Conservation (phyloP, 2,329 filamentous ascomycete genomes). For the Botrytis byssoidea region DNA sequence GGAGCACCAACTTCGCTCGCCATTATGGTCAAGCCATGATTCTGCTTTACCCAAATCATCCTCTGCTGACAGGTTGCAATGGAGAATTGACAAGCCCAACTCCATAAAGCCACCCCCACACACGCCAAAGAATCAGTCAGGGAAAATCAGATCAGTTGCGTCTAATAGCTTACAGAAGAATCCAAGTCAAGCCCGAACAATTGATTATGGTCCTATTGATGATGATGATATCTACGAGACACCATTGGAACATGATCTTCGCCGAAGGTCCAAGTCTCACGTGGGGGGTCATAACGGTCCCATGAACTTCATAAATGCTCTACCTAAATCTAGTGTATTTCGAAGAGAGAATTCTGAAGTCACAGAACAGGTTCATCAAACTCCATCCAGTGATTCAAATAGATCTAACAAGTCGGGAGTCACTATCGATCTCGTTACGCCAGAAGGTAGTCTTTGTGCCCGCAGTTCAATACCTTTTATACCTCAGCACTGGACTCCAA, state of each 20-base stretch:
- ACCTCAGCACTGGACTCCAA: neutral
- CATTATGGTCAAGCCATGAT: neutral
- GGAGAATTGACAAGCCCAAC: neutral
- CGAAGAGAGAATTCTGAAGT: neutral
- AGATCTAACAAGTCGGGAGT: neutral
- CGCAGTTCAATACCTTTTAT: neutral
- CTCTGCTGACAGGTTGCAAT: neutral
- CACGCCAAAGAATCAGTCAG: slow-evolving; percentile 5
- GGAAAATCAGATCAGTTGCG: neutral
- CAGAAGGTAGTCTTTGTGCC: neutral
- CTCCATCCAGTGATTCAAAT: neutral
- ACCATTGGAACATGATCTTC: neutral
- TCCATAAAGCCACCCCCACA: neutral
- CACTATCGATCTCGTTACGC: slow-evolving; percentile 5
- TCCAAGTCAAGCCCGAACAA: neutral
- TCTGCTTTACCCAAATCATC: neutral
- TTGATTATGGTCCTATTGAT: neutral
- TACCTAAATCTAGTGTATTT: slow-evolving; percentile 4
- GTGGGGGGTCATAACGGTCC: neutral
- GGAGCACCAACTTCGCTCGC: neutral
- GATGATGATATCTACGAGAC: neutral
- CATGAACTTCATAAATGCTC: neutral
- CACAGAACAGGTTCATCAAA: neutral
- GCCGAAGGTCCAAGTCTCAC: neutral
- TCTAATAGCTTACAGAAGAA: neutral